Percentiles rank a stretch among this genome's conserved stretches.
Evolutionary conservation across 2,329 filamentous ascomycete genomes (phyloP).

Genomic region (Monosporascus ibericus): DNA sequence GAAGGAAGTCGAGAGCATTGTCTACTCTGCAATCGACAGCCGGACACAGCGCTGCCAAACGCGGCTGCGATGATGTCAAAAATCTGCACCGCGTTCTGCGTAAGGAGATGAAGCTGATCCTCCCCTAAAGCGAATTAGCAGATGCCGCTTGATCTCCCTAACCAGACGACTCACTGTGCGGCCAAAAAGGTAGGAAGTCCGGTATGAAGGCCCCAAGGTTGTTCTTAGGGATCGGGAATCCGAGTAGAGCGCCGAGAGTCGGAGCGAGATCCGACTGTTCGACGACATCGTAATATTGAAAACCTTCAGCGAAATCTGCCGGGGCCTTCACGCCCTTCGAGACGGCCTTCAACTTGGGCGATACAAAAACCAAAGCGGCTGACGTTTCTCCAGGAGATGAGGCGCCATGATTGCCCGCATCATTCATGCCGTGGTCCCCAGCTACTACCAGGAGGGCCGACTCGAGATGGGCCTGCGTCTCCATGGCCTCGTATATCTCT

Average conservation of each 20-base stretch:
- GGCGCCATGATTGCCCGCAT: constrained; percentile 93
- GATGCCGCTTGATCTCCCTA: constrained; percentile 5
- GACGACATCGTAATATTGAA: constrained; percentile 77
- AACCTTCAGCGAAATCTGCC: constrained; percentile 56
- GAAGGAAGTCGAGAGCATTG: constrained; percentile 31
- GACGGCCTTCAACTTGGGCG: constrained; percentile 67
- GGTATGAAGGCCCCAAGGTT: constrained; percentile 82
- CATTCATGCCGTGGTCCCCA: constrained; percentile 99
- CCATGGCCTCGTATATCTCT: constrained; percentile 70
- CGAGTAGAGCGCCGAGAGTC: constrained; percentile 78
- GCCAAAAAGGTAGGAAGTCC: constrained; percentile 74
- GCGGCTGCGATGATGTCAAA: constrained; percentile 69
- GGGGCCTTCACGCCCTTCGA: constrained; percentile 44
- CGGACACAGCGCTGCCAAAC: constrained; percentile 48
- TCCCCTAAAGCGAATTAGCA: constrained; percentile 16
- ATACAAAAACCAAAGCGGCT: constrained; percentile 84
- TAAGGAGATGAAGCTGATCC: constrained; percentile 56
- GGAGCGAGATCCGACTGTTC: constrained; percentile 93
- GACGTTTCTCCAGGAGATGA: constrained; percentile 93
- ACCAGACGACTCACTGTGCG: constrained; percentile 41
- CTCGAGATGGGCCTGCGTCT: constrained; percentile 61
- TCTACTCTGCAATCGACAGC: constrained; percentile 15
- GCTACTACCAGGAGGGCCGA: constrained; percentile 80
- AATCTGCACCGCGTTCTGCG: constrained; percentile 77
- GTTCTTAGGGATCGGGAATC: constrained; percentile 83